Base-by-base conservation (phyloP, 495 filamentous ascomycete species). In the Talaromyces adpressus region DNA sequence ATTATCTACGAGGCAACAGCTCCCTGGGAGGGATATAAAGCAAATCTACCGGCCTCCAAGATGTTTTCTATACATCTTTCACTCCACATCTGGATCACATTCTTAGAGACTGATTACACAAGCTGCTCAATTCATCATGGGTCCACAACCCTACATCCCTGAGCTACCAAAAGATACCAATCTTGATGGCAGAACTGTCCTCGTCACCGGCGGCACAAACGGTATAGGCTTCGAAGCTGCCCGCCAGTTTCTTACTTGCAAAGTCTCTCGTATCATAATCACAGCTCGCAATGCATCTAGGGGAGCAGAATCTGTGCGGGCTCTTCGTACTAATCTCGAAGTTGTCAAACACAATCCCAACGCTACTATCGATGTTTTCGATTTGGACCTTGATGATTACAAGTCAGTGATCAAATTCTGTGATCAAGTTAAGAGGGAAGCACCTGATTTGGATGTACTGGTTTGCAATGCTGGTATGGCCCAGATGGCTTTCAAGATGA, bases 131-230 rank as follows among this genome's bases (percentile, higher is more conserved):
- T 45, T 12, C 23, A 3, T 36, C 23, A 47, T 60, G 32, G 14
- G 27, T 22, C 57, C 25, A 20, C 29, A 59, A 22, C 4, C 58
- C n/a, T 25, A 61, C 49, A 52, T 54, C 20, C 47, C 61, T 3
- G 30, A 53, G 22, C 57, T 54, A 0, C 32, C 58, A 22, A n/a
- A 51, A 18, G n/a, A 11, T 30, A 66, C 64, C 3, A 51, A 41
- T 52, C 57, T 73, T 30, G 23, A 53, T 0, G 68, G 68, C 23
- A 69, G 81, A 56, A 84, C 80, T 1, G 70, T 82, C 22, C 70
- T 87, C 47, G 67, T 86, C 34, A 88, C 82, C 0, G 84, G 84
- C 23, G 74, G 74, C 18, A 84, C 83, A 60, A 72, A 68, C 4
- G 84, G 85, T 20, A 65, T 86, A 1, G 83, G 83, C 25, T 75